Evolutionary conservation across 2,329 filamentous ascomycete genomes (phyloP).

Genomic region (Cladosporium sp.): DNA sequence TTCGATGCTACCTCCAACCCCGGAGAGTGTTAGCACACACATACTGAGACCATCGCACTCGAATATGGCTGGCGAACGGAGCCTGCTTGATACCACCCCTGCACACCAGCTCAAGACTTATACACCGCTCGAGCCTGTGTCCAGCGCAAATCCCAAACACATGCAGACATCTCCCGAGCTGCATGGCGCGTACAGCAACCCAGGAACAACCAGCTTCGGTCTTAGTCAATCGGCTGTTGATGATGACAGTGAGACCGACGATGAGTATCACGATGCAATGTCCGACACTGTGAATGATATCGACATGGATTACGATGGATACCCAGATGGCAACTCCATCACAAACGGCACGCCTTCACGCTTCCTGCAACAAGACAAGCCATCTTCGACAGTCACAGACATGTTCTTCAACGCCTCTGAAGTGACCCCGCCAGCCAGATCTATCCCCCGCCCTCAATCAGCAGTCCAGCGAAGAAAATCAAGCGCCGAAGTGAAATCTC

Average conservation of each 20-base stretch:
- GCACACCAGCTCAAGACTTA: constrained; percentile 18
- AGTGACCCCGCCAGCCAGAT: background rate
- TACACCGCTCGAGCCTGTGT: constrained; percentile 18
- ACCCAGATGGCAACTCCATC: constrained; percentile 32
- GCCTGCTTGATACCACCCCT: constrained; percentile 22
- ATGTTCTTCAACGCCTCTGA: constrained; percentile 22
- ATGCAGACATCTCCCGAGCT: constrained; percentile 29
- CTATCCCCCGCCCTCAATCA: constrained; percentile 4
- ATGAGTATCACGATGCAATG: constrained; percentile 17
- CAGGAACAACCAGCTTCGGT: constrained; percentile 16
- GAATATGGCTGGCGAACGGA: constrained; percentile 23
- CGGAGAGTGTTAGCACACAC: constrained; percentile 30
- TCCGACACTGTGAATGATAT: constrained; percentile 20
- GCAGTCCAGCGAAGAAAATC: constrained; percentile 20
- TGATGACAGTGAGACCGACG: constrained; percentile 8
- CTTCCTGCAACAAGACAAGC: constrained; percentile 28
- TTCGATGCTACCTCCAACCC: constrained; percentile 30
- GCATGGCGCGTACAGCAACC: constrained; percentile 23
- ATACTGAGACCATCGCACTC: constrained; percentile 30
- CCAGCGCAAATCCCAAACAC: constrained; percentile 24
- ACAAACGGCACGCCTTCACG: constrained; percentile 32
- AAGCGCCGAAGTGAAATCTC: constrained; percentile 19
- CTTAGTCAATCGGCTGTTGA: constrained; percentile 7
- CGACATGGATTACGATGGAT: constrained; percentile 24
- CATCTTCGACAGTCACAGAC: constrained; percentile 14